These are phyloP conservation scores for Phytophthora pinifolia DNA, from an alignment of 352 stramenopile genomes.

Conservation along the genomic window DNA sequence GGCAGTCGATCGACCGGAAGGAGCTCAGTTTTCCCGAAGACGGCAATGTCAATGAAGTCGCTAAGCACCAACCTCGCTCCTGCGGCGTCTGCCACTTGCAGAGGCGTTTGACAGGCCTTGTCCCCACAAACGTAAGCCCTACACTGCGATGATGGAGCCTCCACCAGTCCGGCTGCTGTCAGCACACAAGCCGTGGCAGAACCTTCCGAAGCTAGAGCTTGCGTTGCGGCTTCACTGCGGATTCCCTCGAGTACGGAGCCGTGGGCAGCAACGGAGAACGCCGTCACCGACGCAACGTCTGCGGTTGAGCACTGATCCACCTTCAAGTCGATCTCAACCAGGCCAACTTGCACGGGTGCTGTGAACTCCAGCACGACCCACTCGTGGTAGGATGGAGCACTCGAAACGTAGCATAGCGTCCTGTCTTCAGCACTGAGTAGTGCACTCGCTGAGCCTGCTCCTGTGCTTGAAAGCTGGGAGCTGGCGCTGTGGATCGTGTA, in stretches of 20 bases:
- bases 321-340: slow-evolving; percentile 52
- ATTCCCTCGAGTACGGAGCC: slow-evolving; percentile 37
- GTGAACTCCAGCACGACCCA: slow-evolving; percentile 68
- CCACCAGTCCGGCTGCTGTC: slow-evolving; percentile 19
- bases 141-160: slow-evolving; percentile 19
- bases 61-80: slow-evolving; percentile 35
- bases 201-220: slow-evolving; percentile 6
- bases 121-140: slow-evolving; percentile 35
- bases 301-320: slow-evolving; percentile 37
- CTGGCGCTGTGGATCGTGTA: slow-evolving; percentile 70
- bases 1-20: slow-evolving; percentile 43
- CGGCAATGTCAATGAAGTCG: slow-evolving; percentile 56
- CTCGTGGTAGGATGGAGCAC: slow-evolving; percentile 47
- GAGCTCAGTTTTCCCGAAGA: slow-evolving; percentile 43
- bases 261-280: slow-evolving; percentile 50
- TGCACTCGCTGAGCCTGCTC: slow-evolving; percentile 39
- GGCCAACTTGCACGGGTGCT: slow-evolving; percentile 39
- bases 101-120: slow-evolving; percentile 26
- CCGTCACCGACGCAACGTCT: slow-evolving; percentile 28
- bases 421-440: slow-evolving; percentile 30
- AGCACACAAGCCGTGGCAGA: slow-evolving; percentile 25
- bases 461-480: slow-evolving; percentile 40
- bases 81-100: slow-evolving; percentile 4
- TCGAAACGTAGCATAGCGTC: slow-evolving; percentile 46
- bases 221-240: slow-evolving; percentile 18